phyloP scores from a whole-genome alignment of 345 rosid genomes.

The Erodium maritimum region DNA sequence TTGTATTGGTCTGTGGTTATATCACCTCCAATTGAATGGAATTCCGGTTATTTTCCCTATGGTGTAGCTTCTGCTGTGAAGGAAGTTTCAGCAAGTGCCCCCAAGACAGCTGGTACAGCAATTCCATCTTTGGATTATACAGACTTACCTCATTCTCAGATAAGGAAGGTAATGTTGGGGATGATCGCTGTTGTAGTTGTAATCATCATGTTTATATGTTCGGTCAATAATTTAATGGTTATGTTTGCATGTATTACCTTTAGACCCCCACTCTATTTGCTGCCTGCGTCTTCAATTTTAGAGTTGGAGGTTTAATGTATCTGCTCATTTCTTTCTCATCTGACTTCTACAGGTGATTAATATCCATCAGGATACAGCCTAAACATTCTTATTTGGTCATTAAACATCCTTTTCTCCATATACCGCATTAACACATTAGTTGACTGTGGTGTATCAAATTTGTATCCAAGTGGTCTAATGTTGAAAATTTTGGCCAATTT shows the following conservation, averaged over 20 bases:
- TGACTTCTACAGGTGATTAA: too few relatives aligned
- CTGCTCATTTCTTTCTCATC: too few relatives aligned
- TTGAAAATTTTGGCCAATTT: background rate
- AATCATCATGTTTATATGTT: background rate
- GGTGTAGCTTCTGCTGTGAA: constrained; percentile 56
- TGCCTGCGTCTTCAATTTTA: too few relatives aligned
- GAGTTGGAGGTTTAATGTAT: background rate
- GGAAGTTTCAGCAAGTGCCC: constrained; percentile 45
- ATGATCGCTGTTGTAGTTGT: background rate
- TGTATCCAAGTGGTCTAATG: background rate
- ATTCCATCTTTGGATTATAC: constrained; percentile 61
- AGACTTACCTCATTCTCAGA: constrained; percentile 85
- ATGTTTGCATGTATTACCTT: background rate
- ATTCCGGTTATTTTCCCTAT: background rate
- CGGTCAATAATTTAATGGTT: background rate
- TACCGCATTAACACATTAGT: background rate
- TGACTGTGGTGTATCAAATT: background rate
- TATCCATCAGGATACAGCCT: background rate
- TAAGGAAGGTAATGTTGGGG: constrained; percentile 56
- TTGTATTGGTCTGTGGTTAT: background rate
- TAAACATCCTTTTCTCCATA: background rate
- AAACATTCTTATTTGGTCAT: background rate
- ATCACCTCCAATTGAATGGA: constrained; percentile 1
- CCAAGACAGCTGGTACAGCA: constrained; percentile 32
- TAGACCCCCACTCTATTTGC: background rate